Percentiles rank a stretch among this genome's conserved stretches.
Conservation (phyloP, 2,329 filamentous ascomycete species). For the Alternaria infectoria region DNA sequence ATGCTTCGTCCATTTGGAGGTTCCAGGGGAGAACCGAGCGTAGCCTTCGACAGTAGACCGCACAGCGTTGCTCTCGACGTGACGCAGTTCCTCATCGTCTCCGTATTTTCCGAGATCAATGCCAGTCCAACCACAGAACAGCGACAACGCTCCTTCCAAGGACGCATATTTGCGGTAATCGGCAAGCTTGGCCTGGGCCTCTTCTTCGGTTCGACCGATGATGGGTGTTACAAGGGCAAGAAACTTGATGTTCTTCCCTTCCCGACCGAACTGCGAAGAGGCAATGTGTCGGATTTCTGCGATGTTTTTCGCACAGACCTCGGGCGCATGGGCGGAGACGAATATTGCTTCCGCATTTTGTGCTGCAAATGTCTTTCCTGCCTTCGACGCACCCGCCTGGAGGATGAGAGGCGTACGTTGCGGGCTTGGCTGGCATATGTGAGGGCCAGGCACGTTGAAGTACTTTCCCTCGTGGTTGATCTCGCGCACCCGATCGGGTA, state of each 20-base stretch:
- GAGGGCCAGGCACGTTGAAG: slow-evolving; percentile 67
- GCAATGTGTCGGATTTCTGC: slow-evolving; percentile 67
- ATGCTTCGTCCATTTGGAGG: slow-evolving; percentile 74
- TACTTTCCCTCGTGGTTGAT: slow-evolving; percentile 75
- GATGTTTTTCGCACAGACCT: slow-evolving; percentile 66
- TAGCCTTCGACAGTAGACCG: slow-evolving; percentile 63
- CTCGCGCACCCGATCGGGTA: slow-evolving; percentile 63
- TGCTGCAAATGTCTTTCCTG: slow-evolving; percentile 71
- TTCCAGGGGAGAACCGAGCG: slow-evolving; percentile 63
- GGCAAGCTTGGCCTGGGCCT: slow-evolving; percentile 68
- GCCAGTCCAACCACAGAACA: slow-evolving; percentile 79
- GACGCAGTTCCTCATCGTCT: slow-evolving; percentile 68
- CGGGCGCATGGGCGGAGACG: slow-evolving; percentile 68
- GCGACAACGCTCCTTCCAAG: slow-evolving; percentile 69
- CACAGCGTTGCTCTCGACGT: slow-evolving; percentile 68
- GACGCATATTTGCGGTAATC: slow-evolving; percentile 68
- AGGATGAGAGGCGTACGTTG: slow-evolving; percentile 73
- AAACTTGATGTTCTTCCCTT: slow-evolving; percentile 69
- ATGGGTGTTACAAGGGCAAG: slow-evolving; percentile 70
- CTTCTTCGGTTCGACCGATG: slow-evolving; percentile 68
- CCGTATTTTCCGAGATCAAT: slow-evolving; percentile 67
- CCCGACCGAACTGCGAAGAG: slow-evolving; percentile 59
- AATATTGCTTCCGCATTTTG: slow-evolving; percentile 76
- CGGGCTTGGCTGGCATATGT: slow-evolving; percentile 68
- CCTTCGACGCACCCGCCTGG: slow-evolving; percentile 71